Percentiles rank a stretch among this genome's conserved stretches.
Conservation (phyloP, 352 stramenopile genomes). For the Globisporangium perplexum region DNA sequence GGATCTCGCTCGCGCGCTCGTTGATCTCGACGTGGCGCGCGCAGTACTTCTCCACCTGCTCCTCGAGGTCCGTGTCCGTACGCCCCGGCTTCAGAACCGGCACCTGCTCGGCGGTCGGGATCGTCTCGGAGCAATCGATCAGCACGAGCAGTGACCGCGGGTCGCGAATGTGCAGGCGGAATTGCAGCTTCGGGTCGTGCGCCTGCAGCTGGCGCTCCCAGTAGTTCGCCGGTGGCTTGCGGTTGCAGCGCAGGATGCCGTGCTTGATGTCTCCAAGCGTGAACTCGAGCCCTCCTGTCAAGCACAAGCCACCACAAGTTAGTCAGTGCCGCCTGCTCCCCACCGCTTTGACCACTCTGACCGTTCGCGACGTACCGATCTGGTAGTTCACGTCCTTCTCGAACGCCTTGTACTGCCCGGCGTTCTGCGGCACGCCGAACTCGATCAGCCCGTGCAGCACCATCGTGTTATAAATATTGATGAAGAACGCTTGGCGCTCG, state of each 20-base stretch:
- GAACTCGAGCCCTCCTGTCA: constrained; percentile 62
- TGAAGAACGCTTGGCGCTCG: constrained; percentile 84
- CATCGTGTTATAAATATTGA: constrained; percentile 89
- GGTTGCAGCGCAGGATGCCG: constrained; percentile 84
- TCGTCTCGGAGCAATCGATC: constrained; percentile 64
- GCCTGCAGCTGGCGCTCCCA: constrained; percentile 81
- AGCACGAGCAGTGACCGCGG: constrained; percentile 76
- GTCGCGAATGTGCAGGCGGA: constrained; percentile 82
- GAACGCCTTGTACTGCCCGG: constrained; percentile 78
- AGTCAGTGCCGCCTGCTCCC: too few species aligned
- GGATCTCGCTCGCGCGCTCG: constrained; percentile 43
- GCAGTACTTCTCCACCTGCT: constrained; percentile 78
- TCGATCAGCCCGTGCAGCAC: constrained; percentile 82
- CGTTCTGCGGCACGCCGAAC: constrained; percentile 81
- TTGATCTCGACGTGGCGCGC: constrained; percentile 57
- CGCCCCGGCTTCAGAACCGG: constrained; percentile 75
- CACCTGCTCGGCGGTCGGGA: constrained; percentile 55
- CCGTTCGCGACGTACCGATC: constrained; percentile 50
- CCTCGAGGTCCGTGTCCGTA: constrained; percentile 81
- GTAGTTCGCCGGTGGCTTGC: constrained; percentile 83
- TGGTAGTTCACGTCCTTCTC: constrained; percentile 78
- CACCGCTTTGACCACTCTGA: too few species aligned
- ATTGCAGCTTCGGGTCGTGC: constrained; percentile 78
- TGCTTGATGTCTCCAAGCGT: constrained; percentile 84
- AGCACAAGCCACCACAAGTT: neutral